A percentile compares a stretch with the other conserved stretches of the same genome.
phyloP scores from a whole-genome alignment of 352 stramenopile genomes.

The Pythium apleroticum region DNA sequence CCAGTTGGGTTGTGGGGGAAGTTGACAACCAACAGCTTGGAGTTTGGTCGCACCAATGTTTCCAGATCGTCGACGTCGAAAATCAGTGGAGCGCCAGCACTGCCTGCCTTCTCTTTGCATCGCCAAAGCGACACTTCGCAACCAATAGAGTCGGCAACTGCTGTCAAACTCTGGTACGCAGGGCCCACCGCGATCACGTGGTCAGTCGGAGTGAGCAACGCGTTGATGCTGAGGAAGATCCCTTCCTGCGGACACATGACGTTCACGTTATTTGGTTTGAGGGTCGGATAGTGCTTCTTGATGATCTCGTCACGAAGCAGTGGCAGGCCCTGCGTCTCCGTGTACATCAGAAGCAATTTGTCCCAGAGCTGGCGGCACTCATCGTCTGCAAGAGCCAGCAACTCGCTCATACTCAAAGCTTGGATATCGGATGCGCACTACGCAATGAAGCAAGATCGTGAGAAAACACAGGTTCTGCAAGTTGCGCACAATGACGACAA shows the following conservation, averaged over 20 bases:
- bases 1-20: constrained; percentile 81
- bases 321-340: constrained; percentile 39
- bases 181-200: constrained; percentile 50
- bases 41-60: constrained; percentile 36
- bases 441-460: not conserved
- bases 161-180: constrained; percentile 53
- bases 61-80: constrained; percentile 49
- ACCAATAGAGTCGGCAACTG: constrained; percentile 37
- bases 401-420: constrained; percentile 34
- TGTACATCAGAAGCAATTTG: constrained; percentile 42
- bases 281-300: constrained; percentile 31
- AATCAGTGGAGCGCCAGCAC: constrained; percentile 17
- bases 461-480: too few relatives aligned
- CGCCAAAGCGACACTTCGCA: constrained; percentile 43
- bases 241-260: constrained; percentile 55
- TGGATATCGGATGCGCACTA: constrained; percentile 46
- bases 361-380: constrained; percentile 46
- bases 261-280: constrained; percentile 32
- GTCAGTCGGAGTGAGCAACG: constrained; percentile 43
- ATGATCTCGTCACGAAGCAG: constrained; percentile 43
- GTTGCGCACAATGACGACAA: not conserved
- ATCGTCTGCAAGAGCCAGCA: constrained; percentile 41
- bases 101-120: constrained; percentile 14
- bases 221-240: constrained; percentile 57
- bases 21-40: constrained; percentile 71